These are phyloP conservation scores for Aspergillus nidulans DNA, from an alignment of 495 filamentous ascomycete species.

Conservation along the genomic window DNA sequence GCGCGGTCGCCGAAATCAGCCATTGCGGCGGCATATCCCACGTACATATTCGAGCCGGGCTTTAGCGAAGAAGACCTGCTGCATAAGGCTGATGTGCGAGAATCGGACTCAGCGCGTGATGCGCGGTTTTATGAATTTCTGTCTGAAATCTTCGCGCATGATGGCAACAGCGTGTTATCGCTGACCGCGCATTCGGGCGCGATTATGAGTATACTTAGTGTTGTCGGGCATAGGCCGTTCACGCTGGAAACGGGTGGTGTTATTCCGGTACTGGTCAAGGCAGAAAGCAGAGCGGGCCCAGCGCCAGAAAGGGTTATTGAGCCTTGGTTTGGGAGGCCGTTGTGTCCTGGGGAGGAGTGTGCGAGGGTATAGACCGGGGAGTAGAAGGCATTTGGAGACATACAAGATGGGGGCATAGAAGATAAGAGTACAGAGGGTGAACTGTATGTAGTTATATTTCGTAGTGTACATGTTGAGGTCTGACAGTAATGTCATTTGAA, in stretches of 20 bases:
- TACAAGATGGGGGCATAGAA: background rate
- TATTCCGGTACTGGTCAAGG: conserved; percentile 66
- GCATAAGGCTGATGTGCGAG: conserved; percentile 51
- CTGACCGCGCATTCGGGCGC: conserved; percentile 72
- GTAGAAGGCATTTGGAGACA: background rate
- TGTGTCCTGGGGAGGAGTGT: conserved; percentile 13
- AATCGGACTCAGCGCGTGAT: conserved; percentile 53
- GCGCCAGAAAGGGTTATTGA: conserved; percentile 31
- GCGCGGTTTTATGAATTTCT: conserved; percentile 52
- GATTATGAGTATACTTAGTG: conserved; percentile 56
- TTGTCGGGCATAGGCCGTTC: conserved; percentile 63
- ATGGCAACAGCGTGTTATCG: conserved; percentile 59
- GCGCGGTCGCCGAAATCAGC: conserved; percentile 54
- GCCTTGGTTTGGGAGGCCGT: conserved; percentile 24
- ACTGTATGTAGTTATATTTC: conserved; percentile 9
- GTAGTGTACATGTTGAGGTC: conserved; percentile 19
- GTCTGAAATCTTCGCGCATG: conserved; percentile 58
- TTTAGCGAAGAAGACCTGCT: conserved; percentile 61
- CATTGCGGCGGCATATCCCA: conserved; percentile 56
- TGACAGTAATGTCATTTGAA: conserved; percentile 1
- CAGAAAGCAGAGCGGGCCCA: conserved; percentile 31
- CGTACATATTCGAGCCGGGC: conserved; percentile 56
- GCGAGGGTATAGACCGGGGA: background rate
- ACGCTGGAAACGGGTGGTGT: conserved; percentile 62
- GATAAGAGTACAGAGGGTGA: background rate